Base-by-base conservation (phyloP, 352 stramenopile species). In the Phytophthora cryptogea region DNA sequence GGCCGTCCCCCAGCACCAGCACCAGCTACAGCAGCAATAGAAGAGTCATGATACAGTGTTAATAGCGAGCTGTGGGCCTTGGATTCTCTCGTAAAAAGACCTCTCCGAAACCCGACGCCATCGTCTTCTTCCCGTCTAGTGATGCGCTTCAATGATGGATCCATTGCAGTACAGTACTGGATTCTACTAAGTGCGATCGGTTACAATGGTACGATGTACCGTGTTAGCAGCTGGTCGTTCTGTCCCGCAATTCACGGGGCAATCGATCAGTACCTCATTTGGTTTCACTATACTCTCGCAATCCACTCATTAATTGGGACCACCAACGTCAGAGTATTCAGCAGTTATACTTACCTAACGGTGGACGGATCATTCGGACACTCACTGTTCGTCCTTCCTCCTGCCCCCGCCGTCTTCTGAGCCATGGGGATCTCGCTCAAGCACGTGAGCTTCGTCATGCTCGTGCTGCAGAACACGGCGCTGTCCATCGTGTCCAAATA, bases 1-100 rank as follows among this genome's bases (percentile, higher is more conserved):
- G 96, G 72, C 94, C 86, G 78, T 99, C 97, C 30, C 97, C 97
- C 8, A 99, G 58, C 9, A 99, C 84, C 2, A 99, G 75, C 13
- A 99, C 96, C 20, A 99, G 79, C 89, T 99, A 76, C 66, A 76
- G 2, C 6, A 31, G 31, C n/a, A 40, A 14, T 28, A 58, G 14
- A 20, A 47, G 5, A 58, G 11, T 17, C 17, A 51, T 8, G 39
- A 9, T 3, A 17, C 11, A 39, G 28, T 4, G 16, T 35, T 10
- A 63, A 46, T 32, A 39, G 5, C 26, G 8, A 26, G 6, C 11
- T 28, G 23, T 47, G 5, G 40, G n/a, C 8, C 42, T 26, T 8
- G 20, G 20, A 23, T 23, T 2, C 20, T 23, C 20, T 23, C 20
- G 20, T 23, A 23, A 14, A 17, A 52, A 20, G 35, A 85, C 78